Evolutionary conservation across 345 rosid species (phyloP).

Genomic region (Salix purpurea): DNA sequence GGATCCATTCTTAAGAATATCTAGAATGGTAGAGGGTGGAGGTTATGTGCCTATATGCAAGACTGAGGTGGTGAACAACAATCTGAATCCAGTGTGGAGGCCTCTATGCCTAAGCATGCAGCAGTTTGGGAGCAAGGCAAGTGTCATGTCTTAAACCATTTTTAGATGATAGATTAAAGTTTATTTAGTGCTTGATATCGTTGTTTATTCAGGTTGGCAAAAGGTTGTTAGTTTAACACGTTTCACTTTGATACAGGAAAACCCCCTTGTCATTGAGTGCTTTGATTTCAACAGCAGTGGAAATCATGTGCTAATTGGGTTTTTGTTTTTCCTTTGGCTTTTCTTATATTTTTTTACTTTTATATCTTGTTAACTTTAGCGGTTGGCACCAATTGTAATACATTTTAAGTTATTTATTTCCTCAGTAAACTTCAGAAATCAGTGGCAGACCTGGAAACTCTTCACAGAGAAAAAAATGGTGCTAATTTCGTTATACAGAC

Average conservation of each 20-base stretch:
- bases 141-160: slow-evolving; percentile 10
- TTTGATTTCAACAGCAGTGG: slow-evolving; percentile 77
- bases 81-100: slow-evolving; percentile 77
- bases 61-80: slow-evolving; percentile 67
- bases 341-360: not conserved
- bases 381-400: not conserved
- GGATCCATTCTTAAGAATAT: slow-evolving; percentile 88
- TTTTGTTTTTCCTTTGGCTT: slow-evolving; percentile 11
- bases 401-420: slow-evolving; percentile 9
- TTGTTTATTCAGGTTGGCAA: not conserved
- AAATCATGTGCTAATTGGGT: slow-evolving; percentile 69
- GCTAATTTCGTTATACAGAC: slow-evolving; percentile 46
- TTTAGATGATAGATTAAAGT: not conserved
- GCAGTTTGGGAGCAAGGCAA: slow-evolving; percentile 83
- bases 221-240: not conserved
- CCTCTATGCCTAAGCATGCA: slow-evolving; percentile 61
- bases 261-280: slow-evolving; percentile 74
- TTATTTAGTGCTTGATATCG: not conserved
- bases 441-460: slow-evolving; percentile 56
- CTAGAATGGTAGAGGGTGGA: slow-evolving; percentile 58
- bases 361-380: not conserved
- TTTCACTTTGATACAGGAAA: slow-evolving; percentile 44
- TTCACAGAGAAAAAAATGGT: slow-evolving; percentile 43
- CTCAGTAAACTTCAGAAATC: slow-evolving; percentile 67
- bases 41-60: slow-evolving; percentile 59